A percentile compares a stretch with the other conserved stretches of the same genome.
phyloP scores from a whole-genome alignment of 2,329 filamentous ascomycete genomes.

The Didymella segeticola region DNA sequence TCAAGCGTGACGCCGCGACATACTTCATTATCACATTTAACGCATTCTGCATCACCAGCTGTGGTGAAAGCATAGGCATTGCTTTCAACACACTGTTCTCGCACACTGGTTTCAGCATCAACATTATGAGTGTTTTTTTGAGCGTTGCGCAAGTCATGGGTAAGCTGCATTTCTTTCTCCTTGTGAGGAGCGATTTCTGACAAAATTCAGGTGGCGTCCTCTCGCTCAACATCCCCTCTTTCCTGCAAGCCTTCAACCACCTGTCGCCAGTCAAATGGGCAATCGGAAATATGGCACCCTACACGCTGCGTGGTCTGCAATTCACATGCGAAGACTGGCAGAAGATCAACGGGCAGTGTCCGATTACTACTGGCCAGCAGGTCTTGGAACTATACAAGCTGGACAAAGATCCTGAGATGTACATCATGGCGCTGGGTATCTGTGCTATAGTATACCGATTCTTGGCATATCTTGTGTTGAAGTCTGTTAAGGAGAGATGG shows the following conservation, averaged over 20 bases:
- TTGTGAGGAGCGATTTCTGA: constrained; percentile 1
- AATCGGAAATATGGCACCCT: constrained; percentile 70
- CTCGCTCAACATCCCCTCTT: constrained; percentile 70
- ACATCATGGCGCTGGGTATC: constrained; percentile 68
- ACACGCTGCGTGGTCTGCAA: constrained; percentile 64
- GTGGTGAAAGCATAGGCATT: constrained; percentile 78
- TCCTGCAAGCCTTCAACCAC: constrained; percentile 74
- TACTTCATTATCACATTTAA: constrained; percentile 73
- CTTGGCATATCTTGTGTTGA: constrained; percentile 66
- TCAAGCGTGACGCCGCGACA: constrained; percentile 67
- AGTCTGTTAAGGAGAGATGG: constrained; percentile 63
- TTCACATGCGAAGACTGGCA: constrained; percentile 71
- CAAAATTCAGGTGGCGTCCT: constrained; percentile 63
- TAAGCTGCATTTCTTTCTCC: constrained; percentile 4
- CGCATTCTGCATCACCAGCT: constrained; percentile 75
- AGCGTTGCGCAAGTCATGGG: constrained; percentile 74
- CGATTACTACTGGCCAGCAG: constrained; percentile 70
- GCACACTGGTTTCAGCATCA: constrained; percentile 79
- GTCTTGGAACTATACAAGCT: constrained; percentile 72
- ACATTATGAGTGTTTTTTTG: constrained; percentile 72
- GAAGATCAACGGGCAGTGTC: constrained; percentile 66
- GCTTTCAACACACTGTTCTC: constrained; percentile 79
- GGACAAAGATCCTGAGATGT: constrained; percentile 65
- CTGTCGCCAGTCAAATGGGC: constrained; percentile 75
- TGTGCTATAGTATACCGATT: constrained; percentile 71